These are phyloP conservation scores for Solanum pimpinellifolium DNA, from an alignment of 257 asterid genomes.

Conservation along the genomic window DNA sequence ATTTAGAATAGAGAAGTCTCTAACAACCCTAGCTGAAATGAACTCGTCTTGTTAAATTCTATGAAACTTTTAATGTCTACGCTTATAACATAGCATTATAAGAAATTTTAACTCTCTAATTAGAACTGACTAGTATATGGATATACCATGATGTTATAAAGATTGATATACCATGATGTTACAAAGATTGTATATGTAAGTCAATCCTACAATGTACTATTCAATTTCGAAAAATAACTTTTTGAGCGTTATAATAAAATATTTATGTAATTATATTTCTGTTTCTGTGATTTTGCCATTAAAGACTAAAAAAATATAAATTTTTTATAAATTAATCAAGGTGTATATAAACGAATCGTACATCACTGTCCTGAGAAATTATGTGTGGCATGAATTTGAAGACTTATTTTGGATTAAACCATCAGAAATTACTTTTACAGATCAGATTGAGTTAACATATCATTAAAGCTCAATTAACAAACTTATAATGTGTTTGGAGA, in stretches of 20 bases:
- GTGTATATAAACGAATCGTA: rapidly evolving
- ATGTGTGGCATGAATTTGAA: not conserved
- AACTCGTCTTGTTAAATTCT: not conserved
- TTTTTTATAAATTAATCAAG: not conserved
- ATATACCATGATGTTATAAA: not conserved
- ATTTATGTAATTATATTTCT: not conserved
- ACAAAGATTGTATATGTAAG: not conserved
- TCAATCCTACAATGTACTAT: not conserved
- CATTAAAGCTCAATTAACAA: not conserved
- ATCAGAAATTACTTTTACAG: not conserved
- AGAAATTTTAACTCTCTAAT: not conserved
- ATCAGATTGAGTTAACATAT: not conserved
- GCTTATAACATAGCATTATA: not conserved
- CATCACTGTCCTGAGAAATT: not conserved
- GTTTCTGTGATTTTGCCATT: not conserved
- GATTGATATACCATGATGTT: not conserved
- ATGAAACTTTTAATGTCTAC: not conserved
- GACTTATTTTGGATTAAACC: not conserved
- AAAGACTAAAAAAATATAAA: not conserved
- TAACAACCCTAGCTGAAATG: not conserved
- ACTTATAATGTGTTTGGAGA: not conserved
- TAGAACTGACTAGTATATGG: not conserved
- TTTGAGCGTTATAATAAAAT: not conserved
- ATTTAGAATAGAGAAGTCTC: not conserved
- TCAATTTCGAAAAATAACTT: not conserved